Evolutionary conservation across 805 yeast genomes (phyloP).

Genomic region (Ogataea dorogensis): DNA sequence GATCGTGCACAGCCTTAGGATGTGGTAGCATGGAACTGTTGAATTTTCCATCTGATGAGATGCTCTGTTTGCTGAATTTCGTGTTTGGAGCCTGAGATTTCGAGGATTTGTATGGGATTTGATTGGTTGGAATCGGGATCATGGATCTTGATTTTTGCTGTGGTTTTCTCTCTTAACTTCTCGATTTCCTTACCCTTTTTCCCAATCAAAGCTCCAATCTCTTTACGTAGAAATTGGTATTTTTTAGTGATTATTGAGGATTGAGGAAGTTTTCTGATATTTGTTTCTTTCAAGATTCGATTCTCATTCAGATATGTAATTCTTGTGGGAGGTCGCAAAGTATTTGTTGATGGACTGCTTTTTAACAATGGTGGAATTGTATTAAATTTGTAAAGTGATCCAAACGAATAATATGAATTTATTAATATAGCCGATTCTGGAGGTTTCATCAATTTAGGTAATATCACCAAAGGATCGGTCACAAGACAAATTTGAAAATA

Average conservation of each 20-base stretch:
- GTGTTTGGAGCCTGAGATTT: slow-evolving; percentile 13
- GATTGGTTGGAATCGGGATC: slow-evolving; percentile 18
- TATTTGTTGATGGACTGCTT: too few relatives aligned
- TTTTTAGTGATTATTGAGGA: slow-evolving; percentile 9
- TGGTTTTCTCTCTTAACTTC: slow-evolving; percentile 33
- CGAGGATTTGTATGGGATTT: slow-evolving; percentile 14
- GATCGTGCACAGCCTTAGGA: slow-evolving; percentile 11
- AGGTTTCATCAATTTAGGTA: slow-evolving; percentile 2
- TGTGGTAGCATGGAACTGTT: slow-evolving; percentile 16
- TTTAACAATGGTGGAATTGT: not conserved
- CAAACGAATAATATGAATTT: slow-evolving; percentile 2
- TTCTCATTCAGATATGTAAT: slow-evolving; percentile 1
- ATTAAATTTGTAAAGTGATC: not conserved
- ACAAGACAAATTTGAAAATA: slow-evolving; percentile 2
- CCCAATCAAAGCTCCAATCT: slow-evolving; percentile 45
- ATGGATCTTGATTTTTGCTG: slow-evolving; percentile 40
- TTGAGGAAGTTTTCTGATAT: not conserved
- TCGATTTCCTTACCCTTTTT: slow-evolving; percentile 40
- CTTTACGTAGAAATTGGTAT: slow-evolving; percentile 27
- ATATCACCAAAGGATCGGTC: slow-evolving; percentile 2
- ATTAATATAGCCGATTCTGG: not conserved
- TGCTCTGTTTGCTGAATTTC: slow-evolving; percentile 16
- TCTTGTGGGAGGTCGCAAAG: slow-evolving; percentile 3
- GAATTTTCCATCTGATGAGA: slow-evolving; percentile 10
- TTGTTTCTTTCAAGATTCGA: slow-evolving; percentile 1